A percentile compares a stretch with the other conserved stretches of the same genome.
phyloP scores from a whole-genome alignment of 495 filamentous ascomycete genomes.

The Amorphotheca resinae region DNA sequence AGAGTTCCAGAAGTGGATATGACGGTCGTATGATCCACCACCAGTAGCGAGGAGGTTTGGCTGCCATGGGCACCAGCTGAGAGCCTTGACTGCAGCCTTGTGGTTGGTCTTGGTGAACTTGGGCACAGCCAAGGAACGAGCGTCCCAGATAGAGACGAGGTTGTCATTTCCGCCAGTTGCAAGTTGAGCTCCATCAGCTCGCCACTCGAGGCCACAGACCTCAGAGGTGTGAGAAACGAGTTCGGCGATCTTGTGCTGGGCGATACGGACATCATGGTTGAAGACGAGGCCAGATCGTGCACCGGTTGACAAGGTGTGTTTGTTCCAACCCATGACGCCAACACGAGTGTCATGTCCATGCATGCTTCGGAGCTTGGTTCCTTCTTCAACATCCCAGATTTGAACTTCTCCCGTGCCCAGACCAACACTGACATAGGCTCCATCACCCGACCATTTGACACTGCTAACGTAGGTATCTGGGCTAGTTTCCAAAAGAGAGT shows the following conservation, averaged over 20 bases:
- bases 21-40: conserved; percentile 87
- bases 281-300: conserved; percentile 90
- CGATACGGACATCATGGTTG: conserved; percentile 98
- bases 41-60: conserved; percentile 91
- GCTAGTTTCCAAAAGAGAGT: conserved; percentile 69
- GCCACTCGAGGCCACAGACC: conserved; percentile 96
- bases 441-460: conserved; percentile 97
- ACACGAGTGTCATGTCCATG: conserved; percentile 93
- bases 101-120: conserved; percentile 99
- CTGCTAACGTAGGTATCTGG: conserved; percentile 93
- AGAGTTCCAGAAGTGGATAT: conserved; percentile 99
- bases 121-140: conserved; percentile 77
- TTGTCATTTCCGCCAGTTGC: conserved; percentile 98
- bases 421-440: conserved; percentile 90
- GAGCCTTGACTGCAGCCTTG: conserved; percentile 93
- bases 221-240: conserved; percentile 93
- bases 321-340: conserved; percentile 97
- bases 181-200: conserved; percentile 88
- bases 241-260: conserved; percentile 94
- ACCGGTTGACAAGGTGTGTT: conserved; percentile 91
- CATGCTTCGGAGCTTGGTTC: conserved; percentile 94
- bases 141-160: conserved; percentile 97
- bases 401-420: conserved; percentile 93
- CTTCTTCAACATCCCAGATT: conserved; percentile 98
- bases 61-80: conserved; percentile 99